phyloP scores from a whole-genome alignment of 306 rosid genomes.

The Clitoria ternatea region DNA sequence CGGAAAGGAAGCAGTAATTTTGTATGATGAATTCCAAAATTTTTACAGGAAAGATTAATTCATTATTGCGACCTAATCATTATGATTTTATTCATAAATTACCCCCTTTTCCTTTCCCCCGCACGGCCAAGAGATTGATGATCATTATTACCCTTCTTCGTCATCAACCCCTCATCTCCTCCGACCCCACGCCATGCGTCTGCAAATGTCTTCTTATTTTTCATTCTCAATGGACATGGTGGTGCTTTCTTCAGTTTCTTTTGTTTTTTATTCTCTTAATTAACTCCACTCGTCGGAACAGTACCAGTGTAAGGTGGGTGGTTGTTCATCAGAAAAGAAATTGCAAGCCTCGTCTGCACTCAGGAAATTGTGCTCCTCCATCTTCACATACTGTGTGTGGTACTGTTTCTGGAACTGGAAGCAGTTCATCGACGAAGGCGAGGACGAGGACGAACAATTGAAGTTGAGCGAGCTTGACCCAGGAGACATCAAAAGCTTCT shows the following conservation, averaged over 20 bases:
- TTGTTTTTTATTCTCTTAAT: neutral
- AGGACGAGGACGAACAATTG: constrained; percentile 38
- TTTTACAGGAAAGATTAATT: constrained; percentile 31
- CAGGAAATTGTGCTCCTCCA: constrained; percentile 91
- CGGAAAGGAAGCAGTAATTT: too few species aligned
- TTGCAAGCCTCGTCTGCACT: constrained; percentile 74
- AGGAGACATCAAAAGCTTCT: constrained; percentile 37
- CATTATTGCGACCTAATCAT: constrained; percentile 40
- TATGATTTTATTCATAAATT: constrained; percentile 16
- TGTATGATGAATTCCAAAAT: too few species aligned
- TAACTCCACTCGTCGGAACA: constrained; percentile 64
- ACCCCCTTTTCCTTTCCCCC: constrained; percentile 15
- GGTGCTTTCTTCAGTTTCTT: neutral
- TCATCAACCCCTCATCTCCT: constrained; percentile 41
- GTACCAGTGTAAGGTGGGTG: constrained; percentile 90
- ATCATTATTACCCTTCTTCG: constrained; percentile 7
- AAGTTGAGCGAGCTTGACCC: constrained; percentile 35
- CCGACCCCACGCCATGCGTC: constrained; percentile 35
- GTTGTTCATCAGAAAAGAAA: constrained; percentile 88
- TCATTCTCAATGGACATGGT: neutral
- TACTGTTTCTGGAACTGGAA: constrained; percentile 57
- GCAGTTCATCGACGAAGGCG: constrained; percentile 49
- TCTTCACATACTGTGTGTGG: constrained; percentile 66
- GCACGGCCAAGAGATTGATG: constrained; percentile 24
- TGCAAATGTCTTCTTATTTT: neutral